A percentile compares a stretch with the other conserved stretches of the same genome.
Evolutionary conservation across 2,329 filamentous ascomycete genomes (phyloP).

Genomic region (Hymenotorrendiella dingleyae): DNA sequence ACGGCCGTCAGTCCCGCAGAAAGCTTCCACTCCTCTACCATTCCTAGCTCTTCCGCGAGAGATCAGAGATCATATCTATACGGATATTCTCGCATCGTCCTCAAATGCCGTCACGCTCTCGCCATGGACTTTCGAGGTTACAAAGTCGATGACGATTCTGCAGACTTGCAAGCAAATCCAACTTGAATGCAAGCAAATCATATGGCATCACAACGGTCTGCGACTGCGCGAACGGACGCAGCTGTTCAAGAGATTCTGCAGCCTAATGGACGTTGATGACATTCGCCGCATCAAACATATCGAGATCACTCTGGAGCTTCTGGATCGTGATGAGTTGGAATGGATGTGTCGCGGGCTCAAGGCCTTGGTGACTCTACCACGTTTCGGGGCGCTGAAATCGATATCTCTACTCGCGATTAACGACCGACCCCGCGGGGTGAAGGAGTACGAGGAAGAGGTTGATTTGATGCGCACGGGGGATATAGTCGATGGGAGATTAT

Average conservation of each 20-base stretch:
- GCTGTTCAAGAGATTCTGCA: constrained; percentile 16
- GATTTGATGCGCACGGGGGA: constrained; percentile 21
- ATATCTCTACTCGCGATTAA: constrained; percentile 23
- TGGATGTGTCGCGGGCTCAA: constrained; percentile 20
- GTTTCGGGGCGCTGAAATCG: constrained; percentile 13
- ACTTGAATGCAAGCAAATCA: constrained; percentile 27
- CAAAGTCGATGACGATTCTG: constrained; percentile 23
- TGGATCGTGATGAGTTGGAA: constrained; percentile 28
- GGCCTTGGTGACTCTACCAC: constrained; percentile 14
- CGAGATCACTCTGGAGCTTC: constrained; percentile 22
- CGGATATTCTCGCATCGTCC: constrained; percentile 20
- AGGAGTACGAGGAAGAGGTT: constrained; percentile 24
- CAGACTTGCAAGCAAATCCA: constrained; percentile 28
- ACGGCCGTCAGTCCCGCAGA: not conserved
- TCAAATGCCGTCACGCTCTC: constrained; percentile 20
- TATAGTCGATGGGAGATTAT: constrained; percentile 24
- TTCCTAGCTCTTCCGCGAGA: constrained; percentile 27
- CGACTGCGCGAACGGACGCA: constrained; percentile 14
- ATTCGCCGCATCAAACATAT: constrained; percentile 17
- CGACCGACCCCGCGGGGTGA: constrained; percentile 21
- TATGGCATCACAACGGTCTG: constrained; percentile 24
- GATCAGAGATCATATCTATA: constrained; percentile 28
- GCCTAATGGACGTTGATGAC: constrained; percentile 10
- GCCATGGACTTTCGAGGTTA: constrained; percentile 24
- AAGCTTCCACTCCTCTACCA: not conserved